Conservation (phyloP, 257 asterid species). For the Penstemon newberryi region DNA sequence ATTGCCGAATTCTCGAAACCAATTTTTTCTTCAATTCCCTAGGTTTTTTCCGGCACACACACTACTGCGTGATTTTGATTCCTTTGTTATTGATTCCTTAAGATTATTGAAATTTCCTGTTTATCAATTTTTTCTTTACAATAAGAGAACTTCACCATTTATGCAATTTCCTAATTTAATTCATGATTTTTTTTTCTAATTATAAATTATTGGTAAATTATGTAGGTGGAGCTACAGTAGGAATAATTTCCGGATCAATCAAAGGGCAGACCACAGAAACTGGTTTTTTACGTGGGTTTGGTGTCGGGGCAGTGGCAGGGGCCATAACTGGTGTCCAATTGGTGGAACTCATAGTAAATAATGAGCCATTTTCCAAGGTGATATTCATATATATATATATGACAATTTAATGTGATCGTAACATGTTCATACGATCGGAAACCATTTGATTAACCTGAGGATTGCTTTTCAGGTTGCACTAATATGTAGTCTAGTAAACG, state of each 20-base stretch:
- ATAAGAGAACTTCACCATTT: neutral
- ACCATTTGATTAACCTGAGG: neutral
- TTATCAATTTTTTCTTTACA: no score
- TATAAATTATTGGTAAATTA: neutral
- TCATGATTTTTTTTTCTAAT: neutral
- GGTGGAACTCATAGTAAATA: slow-evolving; percentile 67
- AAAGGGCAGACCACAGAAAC: slow-evolving; percentile 97
- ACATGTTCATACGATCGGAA: neutral
- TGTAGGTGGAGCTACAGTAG: slow-evolving; percentile 80
- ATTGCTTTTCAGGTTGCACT: slow-evolving; percentile 69
- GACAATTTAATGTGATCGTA: neutral
- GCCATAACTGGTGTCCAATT: slow-evolving; percentile 85
- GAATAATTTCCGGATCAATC: slow-evolving; percentile 74
- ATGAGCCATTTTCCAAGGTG: slow-evolving; percentile 93
- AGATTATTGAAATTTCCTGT: neutral
- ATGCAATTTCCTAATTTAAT: neutral
- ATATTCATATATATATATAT: neutral
- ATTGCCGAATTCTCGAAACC: neutral
- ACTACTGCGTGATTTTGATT: neutral
- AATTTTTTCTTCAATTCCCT: neutral
- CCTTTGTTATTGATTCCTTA: no score
- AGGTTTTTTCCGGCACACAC: neutral
- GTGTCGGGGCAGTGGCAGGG: slow-evolving; percentile 84
- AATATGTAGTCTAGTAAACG: slow-evolving; percentile 74
- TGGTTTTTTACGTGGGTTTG: slow-evolving; percentile 79